phyloP scores from a whole-genome alignment of 2,329 filamentous ascomycete genomes.

The Juglanconis oblonga region DNA sequence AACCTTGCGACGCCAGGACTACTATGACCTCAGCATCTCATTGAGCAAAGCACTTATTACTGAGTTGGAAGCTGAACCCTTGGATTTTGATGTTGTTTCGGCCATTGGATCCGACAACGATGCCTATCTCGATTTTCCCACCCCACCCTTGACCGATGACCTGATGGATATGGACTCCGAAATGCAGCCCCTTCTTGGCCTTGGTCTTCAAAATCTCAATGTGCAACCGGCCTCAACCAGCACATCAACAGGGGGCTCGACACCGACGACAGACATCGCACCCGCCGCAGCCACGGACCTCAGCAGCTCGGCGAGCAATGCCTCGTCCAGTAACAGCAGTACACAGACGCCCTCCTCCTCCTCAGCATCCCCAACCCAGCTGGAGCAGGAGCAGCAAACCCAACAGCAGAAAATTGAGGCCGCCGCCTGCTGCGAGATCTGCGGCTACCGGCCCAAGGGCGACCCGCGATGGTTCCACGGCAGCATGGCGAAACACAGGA shows the following conservation, averaged over 20 bases:
- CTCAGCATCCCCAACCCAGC: constrained; percentile 3
- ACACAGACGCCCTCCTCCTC: not conserved
- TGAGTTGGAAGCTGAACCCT: constrained; percentile 18
- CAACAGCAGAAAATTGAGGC: constrained; percentile 37
- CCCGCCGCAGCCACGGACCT: not conserved
- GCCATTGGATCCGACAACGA: constrained; percentile 9
- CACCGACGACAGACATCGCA: constrained; percentile 5
- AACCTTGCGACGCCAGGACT: constrained; percentile 34
- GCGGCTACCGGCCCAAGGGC: constrained; percentile 54
- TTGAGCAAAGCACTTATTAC: constrained; percentile 40
- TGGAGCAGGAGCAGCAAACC: not conserved
- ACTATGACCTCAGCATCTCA: constrained; percentile 39
- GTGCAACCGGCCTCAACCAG: not conserved
- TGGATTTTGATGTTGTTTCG: constrained; percentile 6
- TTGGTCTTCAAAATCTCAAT: not conserved
- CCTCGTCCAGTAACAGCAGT: not conserved
- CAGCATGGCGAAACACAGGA: constrained; percentile 58
- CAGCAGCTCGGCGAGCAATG: not conserved
- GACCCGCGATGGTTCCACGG: constrained; percentile 57
- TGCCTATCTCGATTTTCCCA: constrained; percentile 15
- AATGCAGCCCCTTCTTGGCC: constrained; percentile 7
- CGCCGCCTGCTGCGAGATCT: constrained; percentile 46
- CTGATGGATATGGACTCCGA: constrained; percentile 9
- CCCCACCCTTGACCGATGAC: constrained; percentile 7
- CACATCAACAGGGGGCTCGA: constrained; percentile 3